Conservation (phyloP, 495 filamentous ascomycete genomes). For the Terfezia claveryi region DNA sequence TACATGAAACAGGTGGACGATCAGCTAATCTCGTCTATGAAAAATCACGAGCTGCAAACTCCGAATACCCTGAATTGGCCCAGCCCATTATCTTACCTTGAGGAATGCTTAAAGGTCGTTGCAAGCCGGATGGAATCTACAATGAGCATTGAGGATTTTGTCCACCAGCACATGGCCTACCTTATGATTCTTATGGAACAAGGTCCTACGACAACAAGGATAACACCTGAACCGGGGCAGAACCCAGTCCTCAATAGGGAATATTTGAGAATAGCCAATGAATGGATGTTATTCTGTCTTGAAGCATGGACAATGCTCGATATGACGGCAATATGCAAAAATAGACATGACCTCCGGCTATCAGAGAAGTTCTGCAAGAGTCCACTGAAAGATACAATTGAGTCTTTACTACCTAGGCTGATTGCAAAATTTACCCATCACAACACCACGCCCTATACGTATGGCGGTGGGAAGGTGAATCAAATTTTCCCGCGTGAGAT, state of each 20-base stretch:
- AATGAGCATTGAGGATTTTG: not conserved
- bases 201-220: not conserved
- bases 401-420: not conserved
- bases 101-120: not conserved
- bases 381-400: not conserved
- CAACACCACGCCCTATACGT: not conserved
- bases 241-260: not conserved
- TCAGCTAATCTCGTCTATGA: not conserved
- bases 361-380: not conserved
- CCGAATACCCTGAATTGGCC: not conserved
- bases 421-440: not conserved
- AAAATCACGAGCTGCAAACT: not conserved
- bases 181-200: not conserved
- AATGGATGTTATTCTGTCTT: slow-evolving; percentile 1
- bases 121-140: not conserved
- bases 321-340: not conserved
- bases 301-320: slow-evolving; percentile 3
- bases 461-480: not conserved
- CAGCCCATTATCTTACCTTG: not conserved
- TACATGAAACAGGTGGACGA: slow-evolving; percentile 2
- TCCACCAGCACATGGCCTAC: not conserved
- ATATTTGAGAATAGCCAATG: not conserved
- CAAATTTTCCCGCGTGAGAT: not conserved
- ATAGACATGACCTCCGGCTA: not conserved
- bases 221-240: not conserved